Conservation (phyloP, 1,284 basidiomycete genomes). For the Ganoderma lucidum region DNA sequence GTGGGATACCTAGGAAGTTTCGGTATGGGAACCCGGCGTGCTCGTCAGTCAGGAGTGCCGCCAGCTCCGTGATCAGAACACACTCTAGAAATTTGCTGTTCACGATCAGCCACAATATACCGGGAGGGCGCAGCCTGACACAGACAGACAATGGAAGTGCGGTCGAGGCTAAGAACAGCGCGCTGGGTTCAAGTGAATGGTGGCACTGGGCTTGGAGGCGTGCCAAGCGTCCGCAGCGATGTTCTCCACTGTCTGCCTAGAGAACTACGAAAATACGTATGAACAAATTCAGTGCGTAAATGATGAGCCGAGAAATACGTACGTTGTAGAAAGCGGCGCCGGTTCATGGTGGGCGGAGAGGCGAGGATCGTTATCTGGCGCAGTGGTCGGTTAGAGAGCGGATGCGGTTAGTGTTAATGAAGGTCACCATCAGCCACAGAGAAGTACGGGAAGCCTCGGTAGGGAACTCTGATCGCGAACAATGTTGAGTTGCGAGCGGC, state of each 20-base stretch:
- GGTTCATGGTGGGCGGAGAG: not conserved
- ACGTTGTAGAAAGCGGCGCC: not conserved
- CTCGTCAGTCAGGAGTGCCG: not conserved
- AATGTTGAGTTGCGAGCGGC: not conserved
- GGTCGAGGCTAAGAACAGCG: not conserved
- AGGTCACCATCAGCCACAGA: not conserved
- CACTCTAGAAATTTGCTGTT: not conserved
- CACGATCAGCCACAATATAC: not conserved
- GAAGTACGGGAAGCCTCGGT: not conserved
- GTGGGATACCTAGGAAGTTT: constrained; percentile 1
- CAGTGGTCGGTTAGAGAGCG: constrained; percentile 1
- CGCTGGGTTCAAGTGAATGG: not conserved
- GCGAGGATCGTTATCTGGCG: constrained; percentile 8
- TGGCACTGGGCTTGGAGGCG: not conserved
- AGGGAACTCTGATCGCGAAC: not conserved
- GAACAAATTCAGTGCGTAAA: not conserved
- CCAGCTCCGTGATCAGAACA: not conserved
- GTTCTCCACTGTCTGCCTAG: not conserved
- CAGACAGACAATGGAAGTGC: not conserved
- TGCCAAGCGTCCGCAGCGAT: not conserved
- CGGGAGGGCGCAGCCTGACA: not conserved
- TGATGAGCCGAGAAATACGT: not conserved
- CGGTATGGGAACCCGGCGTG: not conserved
- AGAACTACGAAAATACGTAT: not conserved
- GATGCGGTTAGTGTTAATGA: not conserved